A percentile compares a stretch with the other conserved stretches of the same genome.
Conservation (phyloP, 1,139 yeast species). For the Saccharomyces uvarum region DNA sequence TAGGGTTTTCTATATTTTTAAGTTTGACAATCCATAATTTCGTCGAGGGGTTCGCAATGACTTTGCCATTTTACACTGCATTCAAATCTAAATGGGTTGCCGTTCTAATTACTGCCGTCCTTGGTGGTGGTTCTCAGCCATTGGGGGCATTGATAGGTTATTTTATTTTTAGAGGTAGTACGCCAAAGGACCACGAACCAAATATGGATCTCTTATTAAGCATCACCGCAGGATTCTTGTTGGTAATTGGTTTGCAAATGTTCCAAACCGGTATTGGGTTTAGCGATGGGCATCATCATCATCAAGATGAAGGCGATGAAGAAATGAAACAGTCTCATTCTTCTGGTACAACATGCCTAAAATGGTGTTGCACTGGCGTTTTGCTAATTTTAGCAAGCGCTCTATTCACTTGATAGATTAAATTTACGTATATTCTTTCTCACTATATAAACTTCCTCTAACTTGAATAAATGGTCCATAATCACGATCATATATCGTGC, state of each 20-base stretch:
- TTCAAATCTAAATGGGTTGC: conserved; percentile 58
- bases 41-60: conserved; percentile 94
- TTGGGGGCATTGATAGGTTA: conserved; percentile 76
- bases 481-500: neutral
- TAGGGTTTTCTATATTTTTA: conserved; percentile 75
- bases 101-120: conserved; percentile 50
- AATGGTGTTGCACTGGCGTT: conserved; percentile 32
- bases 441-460: conserved; percentile 49
- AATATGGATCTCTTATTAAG: conserved; percentile 44
- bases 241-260: conserved; percentile 79
- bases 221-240: conserved; percentile 74
- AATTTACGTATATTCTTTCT: conserved; percentile 51
- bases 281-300: conserved; percentile 33
- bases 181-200: conserved; percentile 17
- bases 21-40: conserved; percentile 84
- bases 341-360: conserved; percentile 30
- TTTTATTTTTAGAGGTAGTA: conserved; percentile 39
- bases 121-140: conserved; percentile 86
- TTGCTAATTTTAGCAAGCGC: conserved; percentile 27
- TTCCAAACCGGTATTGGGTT: conserved; percentile 40
- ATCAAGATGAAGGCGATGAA: conserved; percentile 24
- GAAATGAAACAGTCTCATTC: conserved; percentile 25
- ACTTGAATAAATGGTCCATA: conserved; percentile 2
- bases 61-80: conserved; percentile 79
- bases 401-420: conserved; percentile 14